A percentile compares a stretch with the other conserved stretches of the same genome.
Conservation (phyloP, 148 eudicot species). For the Amaranthus cruentus region DNA sequence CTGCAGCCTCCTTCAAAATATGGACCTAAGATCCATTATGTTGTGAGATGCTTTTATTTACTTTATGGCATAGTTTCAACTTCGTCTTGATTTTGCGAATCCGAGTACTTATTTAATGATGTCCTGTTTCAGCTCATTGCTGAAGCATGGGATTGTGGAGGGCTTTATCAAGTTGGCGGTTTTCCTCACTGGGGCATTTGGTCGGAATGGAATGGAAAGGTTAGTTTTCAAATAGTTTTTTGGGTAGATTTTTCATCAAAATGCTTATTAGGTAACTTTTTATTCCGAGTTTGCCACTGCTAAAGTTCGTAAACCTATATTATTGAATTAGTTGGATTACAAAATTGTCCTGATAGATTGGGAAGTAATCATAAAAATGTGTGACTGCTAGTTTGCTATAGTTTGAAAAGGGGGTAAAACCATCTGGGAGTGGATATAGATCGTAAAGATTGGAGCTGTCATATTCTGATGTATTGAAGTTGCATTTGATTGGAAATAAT, state of each 20-base stretch:
- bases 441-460: not conserved
- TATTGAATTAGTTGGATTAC: not conserved
- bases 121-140: constrained; percentile 69
- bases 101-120: constrained; percentile 8
- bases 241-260: not conserved
- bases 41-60: not conserved
- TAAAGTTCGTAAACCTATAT: not conserved
- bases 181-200: constrained; percentile 99
- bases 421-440: not conserved
- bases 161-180: constrained; percentile 94
- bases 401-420: not conserved
- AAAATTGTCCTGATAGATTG: not conserved
- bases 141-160: constrained; percentile 99
- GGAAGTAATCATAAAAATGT: not conserved
- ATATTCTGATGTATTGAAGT: not conserved
- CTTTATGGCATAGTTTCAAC: not conserved
- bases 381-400: not conserved
- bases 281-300: not conserved
- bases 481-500: constrained; percentile 6
- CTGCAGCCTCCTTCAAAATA: not conserved
- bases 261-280: not conserved
- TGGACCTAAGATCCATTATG: not conserved
- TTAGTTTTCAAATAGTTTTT: constrained; percentile 19
- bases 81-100: constrained; percentile 7
- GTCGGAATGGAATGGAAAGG: constrained; percentile 99